phyloP scores from a whole-genome alignment of 306 rosid genomes.

The Glycyrrhiza uralensis region DNA sequence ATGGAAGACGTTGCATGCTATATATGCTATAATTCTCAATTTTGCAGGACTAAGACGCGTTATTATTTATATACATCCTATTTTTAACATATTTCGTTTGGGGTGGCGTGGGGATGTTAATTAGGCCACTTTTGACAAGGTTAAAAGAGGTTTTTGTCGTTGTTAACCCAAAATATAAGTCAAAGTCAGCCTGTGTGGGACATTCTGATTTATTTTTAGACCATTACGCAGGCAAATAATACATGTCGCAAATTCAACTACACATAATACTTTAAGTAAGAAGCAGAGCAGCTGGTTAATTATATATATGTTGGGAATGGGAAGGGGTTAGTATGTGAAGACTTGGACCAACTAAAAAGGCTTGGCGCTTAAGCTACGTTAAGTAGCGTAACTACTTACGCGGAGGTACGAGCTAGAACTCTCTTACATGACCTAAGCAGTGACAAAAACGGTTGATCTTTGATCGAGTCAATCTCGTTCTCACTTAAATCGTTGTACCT shows the following conservation, averaged over 20 bases:
- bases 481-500: background rate
- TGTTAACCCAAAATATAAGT: too few relatives aligned
- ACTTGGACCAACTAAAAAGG: background rate
- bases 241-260: background rate
- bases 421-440: conserved; percentile 17
- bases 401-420: background rate
- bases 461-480: background rate
- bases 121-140: too few relatives aligned
- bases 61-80: too few relatives aligned
- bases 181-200: background rate
- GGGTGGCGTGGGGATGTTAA: too few relatives aligned
- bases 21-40: too few relatives aligned
- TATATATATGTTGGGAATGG: too few relatives aligned
- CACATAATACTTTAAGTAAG: background rate
- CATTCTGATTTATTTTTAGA: background rate
- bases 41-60: too few relatives aligned
- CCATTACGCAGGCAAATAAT: background rate
- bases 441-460: conserved; percentile 3
- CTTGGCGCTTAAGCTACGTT: conserved; percentile 25
- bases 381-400: background rate
- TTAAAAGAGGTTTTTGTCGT: too few relatives aligned
- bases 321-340: background rate
- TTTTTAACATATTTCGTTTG: too few relatives aligned
- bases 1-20: too few relatives aligned
- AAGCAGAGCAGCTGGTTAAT: background rate